Evolutionary conservation across 2,329 filamentous ascomycete genomes (phyloP), one percentile per base, ranked within the genome.

Genomic region (Fusarium scirpi): DNA sequence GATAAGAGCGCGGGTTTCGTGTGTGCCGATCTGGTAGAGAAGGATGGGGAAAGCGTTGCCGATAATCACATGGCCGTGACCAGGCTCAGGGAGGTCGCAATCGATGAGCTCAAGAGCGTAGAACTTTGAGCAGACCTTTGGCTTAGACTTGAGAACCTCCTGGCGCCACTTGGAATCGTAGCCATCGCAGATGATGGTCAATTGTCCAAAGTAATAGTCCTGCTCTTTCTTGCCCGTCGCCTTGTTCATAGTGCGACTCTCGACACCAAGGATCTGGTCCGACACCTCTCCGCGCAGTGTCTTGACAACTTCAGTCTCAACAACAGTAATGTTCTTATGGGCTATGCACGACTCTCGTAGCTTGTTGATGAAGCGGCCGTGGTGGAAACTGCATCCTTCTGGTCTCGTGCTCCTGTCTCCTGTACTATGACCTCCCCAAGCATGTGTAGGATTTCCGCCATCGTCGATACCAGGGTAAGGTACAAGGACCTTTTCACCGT

Each of bases 21-120:
- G 94, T 7, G 93, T 92, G 77, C 96, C 95, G 78, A 99, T 99
- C 82, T 98, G 96, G 84, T 99, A 99, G 62, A 99, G 88, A 25
- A 99, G 89, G 34, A 97, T 89, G 1, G 96, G 95, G 66, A 80
- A 85, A 47, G 89, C 87, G 69, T 93, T 88, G 74, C 91, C 91
- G 67, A 99, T 92, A 58, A 98, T 85, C 70, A 99, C 95, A 80
- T 97, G 94, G 22, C 95, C 96, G 78, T 93, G 93, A 67, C 90
- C 84, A 3, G 90, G 88, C 55, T 87, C 85, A 4, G 94, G 93
- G 12, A 98, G 87, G 25, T 90, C 86, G 60, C 92, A 93, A 79
- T 98, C 94, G 77, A 96, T 92, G 69, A 99, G 87, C 80, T 99
- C 95, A 34, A 99, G 87, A 13, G 91, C 96, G 84, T 93, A 98